Percentiles rank a stretch among this genome's conserved stretches.
phyloP scores from a whole-genome alignment of 306 rosid species.

The Trifolium pratense region DNA sequence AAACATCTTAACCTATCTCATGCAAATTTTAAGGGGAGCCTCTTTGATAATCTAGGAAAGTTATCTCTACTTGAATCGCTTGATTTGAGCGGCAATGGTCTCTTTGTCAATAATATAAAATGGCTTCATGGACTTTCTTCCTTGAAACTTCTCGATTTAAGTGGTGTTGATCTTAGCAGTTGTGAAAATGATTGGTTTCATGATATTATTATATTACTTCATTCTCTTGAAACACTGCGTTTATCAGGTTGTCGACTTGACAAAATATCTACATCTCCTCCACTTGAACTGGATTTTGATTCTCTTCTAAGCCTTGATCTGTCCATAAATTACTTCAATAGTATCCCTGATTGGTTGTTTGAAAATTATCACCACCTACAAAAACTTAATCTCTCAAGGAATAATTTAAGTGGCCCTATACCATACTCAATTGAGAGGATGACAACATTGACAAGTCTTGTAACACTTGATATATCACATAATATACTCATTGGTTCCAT shows the following conservation, averaged over 20 bases:
- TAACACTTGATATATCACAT: too few species aligned
- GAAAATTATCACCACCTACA: slow-evolving; percentile 1
- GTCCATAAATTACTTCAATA: background rate
- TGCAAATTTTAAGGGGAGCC: slow-evolving; percentile 13
- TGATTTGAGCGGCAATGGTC: slow-evolving; percentile 17
- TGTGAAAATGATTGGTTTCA: slow-evolving; percentile 24
- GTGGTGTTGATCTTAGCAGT: slow-evolving; percentile 3
- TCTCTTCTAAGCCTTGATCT: slow-evolving; percentile 34
- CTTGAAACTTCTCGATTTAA: slow-evolving; percentile 33
- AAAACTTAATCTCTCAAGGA: slow-evolving; percentile 2
- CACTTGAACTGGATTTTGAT: background rate
- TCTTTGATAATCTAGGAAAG: slow-evolving; percentile 31
- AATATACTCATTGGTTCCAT: too few species aligned
- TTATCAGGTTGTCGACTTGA: slow-evolving; percentile 18
- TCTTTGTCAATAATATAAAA: slow-evolving; percentile 1
- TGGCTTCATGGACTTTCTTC: slow-evolving; percentile 37
- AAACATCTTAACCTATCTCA: slow-evolving; percentile 39
- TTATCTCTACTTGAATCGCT: slow-evolving; percentile 38
- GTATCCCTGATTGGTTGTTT: slow-evolving; percentile 38
- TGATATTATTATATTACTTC: slow-evolving; percentile 3
- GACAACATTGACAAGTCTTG: slow-evolving; percentile 20
- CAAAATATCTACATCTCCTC: background rate
- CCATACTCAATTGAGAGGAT: slow-evolving; percentile 24
- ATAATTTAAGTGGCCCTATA: background rate
- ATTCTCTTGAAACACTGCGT: background rate